These are phyloP conservation scores for Aegilops umbellulata DNA, from an alignment of 176 grass and related monocot genomes.

Conservation along the genomic window DNA sequence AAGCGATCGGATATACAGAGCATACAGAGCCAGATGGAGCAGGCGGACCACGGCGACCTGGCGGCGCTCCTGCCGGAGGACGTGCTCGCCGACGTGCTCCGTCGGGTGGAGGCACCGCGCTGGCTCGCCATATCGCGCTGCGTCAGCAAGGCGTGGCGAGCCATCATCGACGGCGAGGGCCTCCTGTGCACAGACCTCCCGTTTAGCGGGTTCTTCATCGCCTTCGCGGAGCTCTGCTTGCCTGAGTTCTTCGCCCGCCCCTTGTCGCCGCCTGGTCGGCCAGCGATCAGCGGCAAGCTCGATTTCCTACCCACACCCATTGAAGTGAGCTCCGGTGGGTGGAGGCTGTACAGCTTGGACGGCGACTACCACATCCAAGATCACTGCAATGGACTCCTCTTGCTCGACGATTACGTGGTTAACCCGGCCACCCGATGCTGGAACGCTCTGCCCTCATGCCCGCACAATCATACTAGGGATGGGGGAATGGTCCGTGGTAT, in stretches of 20 bases:
- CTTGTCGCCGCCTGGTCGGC: neutral
- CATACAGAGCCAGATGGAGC: neutral
- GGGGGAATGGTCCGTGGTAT: no score
- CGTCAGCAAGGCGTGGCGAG: neutral
- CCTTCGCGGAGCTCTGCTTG: neutral
- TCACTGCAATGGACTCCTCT: neutral
- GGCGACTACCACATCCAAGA: neutral
- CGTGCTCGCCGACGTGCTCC: neutral
- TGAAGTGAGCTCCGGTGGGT: neutral
- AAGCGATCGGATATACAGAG: neutral
- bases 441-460: neutral
- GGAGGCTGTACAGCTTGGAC: neutral
- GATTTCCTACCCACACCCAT: neutral
- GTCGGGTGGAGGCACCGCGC: neutral
- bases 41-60: neutral
- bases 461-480: neutral
- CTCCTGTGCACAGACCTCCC: neutral
- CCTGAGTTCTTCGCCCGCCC: neutral
- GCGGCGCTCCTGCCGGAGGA: neutral
- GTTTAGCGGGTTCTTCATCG: neutral
- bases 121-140: neutral
- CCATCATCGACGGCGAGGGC: neutral
- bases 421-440: neutral
- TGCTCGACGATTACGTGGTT: neutral
- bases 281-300: neutral